phyloP scores from a whole-genome alignment of 1,284 basidiomycete species.

The Prillingera fragicola region DNA sequence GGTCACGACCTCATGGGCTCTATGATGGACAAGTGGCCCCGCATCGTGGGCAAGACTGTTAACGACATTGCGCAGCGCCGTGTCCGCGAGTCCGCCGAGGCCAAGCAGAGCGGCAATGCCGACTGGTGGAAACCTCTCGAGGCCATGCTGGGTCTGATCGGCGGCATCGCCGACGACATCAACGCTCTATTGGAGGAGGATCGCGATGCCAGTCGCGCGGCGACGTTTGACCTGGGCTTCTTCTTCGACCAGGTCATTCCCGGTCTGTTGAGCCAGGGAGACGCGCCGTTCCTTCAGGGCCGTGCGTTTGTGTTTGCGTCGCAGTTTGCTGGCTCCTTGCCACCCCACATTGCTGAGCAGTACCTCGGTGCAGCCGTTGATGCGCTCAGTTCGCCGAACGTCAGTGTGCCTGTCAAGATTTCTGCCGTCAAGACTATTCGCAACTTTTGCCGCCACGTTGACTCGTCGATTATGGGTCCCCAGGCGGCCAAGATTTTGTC shows the following conservation, averaged over 20 bases:
- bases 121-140: conserved; percentile 78
- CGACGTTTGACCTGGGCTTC: conserved; percentile 68
- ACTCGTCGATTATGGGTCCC: conserved; percentile 55
- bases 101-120: conserved; percentile 28
- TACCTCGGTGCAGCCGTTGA: conserved; percentile 81
- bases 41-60: conserved; percentile 57
- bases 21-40: conserved; percentile 63
- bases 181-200: conserved; percentile 72
- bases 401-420: conserved; percentile 79
- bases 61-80: conserved; percentile 56
- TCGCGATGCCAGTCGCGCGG: conserved; percentile 54
- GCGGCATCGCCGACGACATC: conserved; percentile 72
- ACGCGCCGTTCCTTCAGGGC: conserved; percentile 85
- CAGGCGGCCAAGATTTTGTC: conserved; percentile 71
- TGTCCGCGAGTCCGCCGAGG: conserved; percentile 32
- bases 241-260: conserved; percentile 75
- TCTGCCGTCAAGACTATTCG: conserved; percentile 81
- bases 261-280: conserved; percentile 57
- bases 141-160: conserved; percentile 74
- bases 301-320: conserved; percentile 91
- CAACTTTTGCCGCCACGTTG: conserved; percentile 53
- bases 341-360: conserved; percentile 64
- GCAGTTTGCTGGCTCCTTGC: conserved; percentile 72
- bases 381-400: conserved; percentile 67
- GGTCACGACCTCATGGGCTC: conserved; percentile 74